Percentiles rank a stretch among this genome's conserved stretches.
phyloP scores from a whole-genome alignment of 208 protist genomes.

The Trichomonas gallinae region DNA sequence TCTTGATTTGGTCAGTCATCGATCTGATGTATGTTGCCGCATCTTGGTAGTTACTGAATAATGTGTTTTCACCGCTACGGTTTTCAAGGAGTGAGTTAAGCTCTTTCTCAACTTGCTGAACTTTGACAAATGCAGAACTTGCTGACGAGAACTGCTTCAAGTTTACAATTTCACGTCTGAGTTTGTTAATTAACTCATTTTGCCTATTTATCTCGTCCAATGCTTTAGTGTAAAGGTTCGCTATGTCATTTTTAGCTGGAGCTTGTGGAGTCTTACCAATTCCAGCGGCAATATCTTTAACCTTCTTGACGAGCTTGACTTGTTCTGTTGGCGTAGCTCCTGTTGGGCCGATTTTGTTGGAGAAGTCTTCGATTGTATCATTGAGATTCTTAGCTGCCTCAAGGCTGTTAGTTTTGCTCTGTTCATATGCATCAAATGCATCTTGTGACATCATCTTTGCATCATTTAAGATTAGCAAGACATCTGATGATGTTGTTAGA shows the following conservation, averaged over 20 bases:
- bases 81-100: not conserved
- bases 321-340: not conserved
- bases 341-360: not conserved
- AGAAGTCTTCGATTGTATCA: not conserved
- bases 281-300: not conserved
- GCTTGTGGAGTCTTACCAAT: not conserved
- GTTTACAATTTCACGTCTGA: not conserved
- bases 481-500: not conserved
- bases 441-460: not conserved
- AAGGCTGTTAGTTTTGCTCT: not conserved
- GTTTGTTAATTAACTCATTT: not conserved
- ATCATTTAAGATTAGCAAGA: not conserved
- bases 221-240: not conserved
- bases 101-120: not conserved
- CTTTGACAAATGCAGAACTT: not conserved
- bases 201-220: not conserved
- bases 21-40: not conserved
- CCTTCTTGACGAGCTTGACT: not conserved
- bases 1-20: not conserved
- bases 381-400: not conserved
- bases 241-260: not conserved
- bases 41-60: not conserved
- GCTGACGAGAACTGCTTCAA: not conserved
- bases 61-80: not conserved
- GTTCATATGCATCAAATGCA: not conserved